Evolutionary conservation across 208 protist species (phyloP).

Genomic region (Acanthamoeba healyi): DNA sequence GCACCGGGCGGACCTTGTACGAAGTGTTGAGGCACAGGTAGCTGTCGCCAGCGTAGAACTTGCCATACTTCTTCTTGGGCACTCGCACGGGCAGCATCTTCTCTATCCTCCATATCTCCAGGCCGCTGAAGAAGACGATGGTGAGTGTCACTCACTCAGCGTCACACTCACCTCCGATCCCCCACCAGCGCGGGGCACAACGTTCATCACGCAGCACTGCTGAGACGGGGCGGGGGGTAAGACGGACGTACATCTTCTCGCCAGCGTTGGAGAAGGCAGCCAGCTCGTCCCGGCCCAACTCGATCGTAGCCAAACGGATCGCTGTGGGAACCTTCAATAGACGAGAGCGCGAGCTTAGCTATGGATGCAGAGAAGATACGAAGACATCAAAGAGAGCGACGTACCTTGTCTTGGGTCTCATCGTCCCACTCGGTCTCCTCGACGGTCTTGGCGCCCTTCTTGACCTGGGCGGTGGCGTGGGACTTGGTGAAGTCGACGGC

Average conservation of each 20-base stretch:
- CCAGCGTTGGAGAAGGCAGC: conserved; percentile 14
- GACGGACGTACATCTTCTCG: conserved; percentile 34
- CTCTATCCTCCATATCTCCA: conserved; percentile 92
- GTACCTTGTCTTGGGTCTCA: conserved; percentile 27
- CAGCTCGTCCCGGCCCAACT: conserved; percentile 48
- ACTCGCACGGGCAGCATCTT: conserved; percentile 87
- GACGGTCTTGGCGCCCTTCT: conserved; percentile 57
- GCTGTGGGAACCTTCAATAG: neutral
- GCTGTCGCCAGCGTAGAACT: conserved; percentile 90
- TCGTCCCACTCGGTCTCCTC: conserved; percentile 68
- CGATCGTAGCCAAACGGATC: conserved; percentile 29
- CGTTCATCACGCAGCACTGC: neutral
- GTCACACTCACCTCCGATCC: no score
- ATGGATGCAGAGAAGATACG: no score
- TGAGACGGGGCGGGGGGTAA: no score
- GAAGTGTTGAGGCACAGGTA: conserved; percentile 89
- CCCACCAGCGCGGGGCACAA: no score
- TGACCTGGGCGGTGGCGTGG: conserved; percentile 35
- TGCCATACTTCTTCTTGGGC: conserved; percentile 81
- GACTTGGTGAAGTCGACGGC: conserved; percentile 67
- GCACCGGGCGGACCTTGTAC: neutral
- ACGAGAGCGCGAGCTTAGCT: neutral
- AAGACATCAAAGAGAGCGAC: neutral
- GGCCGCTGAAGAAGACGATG: conserved; percentile 61
- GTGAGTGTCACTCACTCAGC: no score